phyloP scores from a whole-genome alignment of 2,329 filamentous ascomycete species.

The Chaetomium olivaceum region DNA sequence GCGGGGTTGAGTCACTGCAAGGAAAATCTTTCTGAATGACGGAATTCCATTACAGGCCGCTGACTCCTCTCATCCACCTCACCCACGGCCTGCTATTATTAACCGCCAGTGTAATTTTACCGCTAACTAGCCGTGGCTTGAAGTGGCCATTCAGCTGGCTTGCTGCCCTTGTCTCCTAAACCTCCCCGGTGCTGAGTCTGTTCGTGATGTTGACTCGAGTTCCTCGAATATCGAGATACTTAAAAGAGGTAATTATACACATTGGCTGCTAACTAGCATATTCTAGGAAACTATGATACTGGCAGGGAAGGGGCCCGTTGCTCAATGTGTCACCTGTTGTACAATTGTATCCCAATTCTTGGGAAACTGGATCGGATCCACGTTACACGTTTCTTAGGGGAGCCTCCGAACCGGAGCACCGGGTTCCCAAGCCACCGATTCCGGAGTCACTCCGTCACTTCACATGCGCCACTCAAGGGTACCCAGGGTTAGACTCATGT shows the following conservation, averaged over 20 bases:
- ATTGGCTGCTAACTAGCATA: neutral
- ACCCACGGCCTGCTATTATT: neutral
- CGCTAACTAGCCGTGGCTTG: neutral
- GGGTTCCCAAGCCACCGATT: neutral
- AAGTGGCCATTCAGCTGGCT: neutral
- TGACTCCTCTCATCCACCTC: neutral
- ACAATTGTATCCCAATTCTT: constrained; percentile 5
- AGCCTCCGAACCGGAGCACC: neutral
- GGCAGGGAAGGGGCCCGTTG: neutral
- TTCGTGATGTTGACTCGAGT: neutral
- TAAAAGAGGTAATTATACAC: neutral
- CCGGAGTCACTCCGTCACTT: constrained; percentile 5
- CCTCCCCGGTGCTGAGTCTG: too few relatives aligned
- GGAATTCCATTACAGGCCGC: constrained; percentile 22
- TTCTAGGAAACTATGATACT: neutral
- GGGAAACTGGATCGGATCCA: neutral
- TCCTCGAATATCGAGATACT: neutral
- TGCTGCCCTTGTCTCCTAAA: neutral
- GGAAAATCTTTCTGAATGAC: constrained; percentile 32
- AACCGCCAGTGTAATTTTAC: neutral
- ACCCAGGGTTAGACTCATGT: neutral
- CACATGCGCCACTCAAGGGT: neutral
- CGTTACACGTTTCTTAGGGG: neutral
- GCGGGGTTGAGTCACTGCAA: constrained; percentile 33
- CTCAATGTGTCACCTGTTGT: constrained; percentile 6